phyloP scores from a whole-genome alignment of 192 early-diverging fungal genomes.

The Coemansia sp. region DNA sequence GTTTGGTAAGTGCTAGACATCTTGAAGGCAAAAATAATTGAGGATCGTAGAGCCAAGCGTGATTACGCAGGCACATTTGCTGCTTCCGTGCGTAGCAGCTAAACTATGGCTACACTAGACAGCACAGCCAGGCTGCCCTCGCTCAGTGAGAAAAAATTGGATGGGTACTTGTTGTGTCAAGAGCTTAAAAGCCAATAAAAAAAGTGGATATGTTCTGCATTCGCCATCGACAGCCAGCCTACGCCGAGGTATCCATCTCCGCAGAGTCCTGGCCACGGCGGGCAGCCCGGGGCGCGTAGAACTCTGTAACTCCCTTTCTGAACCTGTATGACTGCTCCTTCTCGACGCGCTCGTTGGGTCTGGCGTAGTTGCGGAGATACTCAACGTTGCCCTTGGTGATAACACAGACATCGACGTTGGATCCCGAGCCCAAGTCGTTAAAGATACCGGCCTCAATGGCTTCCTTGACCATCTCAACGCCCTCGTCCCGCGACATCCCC shows the following conservation, averaged over 20 bases:
- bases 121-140: neutral
- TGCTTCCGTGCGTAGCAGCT: neutral
- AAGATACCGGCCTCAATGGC: slow-evolving; percentile 98
- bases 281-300: slow-evolving; percentile 11
- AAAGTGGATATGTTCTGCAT: neutral
- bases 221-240: neutral
- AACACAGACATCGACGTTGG: slow-evolving; percentile 91
- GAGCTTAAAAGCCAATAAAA: neutral
- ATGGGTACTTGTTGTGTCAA: neutral
- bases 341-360: slow-evolving; percentile 81
- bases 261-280: slow-evolving; percentile 13
- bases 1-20: slow-evolving; percentile 18
- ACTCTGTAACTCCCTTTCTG: slow-evolving; percentile 46
- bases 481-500: slow-evolving; percentile 83
- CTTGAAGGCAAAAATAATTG: neutral
- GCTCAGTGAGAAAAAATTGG: neutral
- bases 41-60: neutral
- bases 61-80: neutral
- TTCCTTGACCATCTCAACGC: slow-evolving; percentile 84
- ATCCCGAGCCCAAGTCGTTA: slow-evolving; percentile 97
- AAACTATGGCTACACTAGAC: neutral
- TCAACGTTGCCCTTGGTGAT: slow-evolving; percentile 86
- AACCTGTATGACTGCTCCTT: slow-evolving; percentile 87
- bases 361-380: slow-evolving; percentile 78
- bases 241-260: slow-evolving; percentile 48